Conservation (phyloP, 305 asterid genomes). For the Fraxinus latifolia region DNA sequence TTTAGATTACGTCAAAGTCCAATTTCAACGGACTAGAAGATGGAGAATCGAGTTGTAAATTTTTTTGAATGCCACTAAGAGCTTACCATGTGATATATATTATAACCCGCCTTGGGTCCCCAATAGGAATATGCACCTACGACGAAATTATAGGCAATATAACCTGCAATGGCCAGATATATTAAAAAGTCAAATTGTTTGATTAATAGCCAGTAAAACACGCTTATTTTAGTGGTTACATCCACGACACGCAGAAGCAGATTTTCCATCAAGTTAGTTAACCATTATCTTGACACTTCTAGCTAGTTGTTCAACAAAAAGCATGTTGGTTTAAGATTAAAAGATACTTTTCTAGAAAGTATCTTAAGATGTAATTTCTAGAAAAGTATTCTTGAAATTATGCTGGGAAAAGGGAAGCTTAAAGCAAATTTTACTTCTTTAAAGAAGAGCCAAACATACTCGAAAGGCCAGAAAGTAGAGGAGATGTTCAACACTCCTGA, state of each 20-base stretch:
- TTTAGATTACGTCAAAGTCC: neutral
- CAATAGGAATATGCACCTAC: slow-evolving; percentile 95
- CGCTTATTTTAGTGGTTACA: neutral
- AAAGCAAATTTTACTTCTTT: neutral
- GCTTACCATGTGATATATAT: slow-evolving; percentile 86
- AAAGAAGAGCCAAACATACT: neutral
- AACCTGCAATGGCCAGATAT: slow-evolving; percentile 55
- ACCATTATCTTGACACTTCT: slow-evolving; percentile 13
- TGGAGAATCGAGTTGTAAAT: neutral
- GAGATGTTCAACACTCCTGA: neutral
- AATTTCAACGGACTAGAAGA: neutral
- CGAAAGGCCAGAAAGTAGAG: neutral
- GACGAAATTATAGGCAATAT: slow-evolving; percentile 88
- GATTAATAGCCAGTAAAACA: neutral
- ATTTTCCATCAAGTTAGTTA: neutral
- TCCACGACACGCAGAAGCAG: neutral
- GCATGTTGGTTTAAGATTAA: neutral
- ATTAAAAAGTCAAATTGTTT: slow-evolving; percentile 9
- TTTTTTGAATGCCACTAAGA: slow-evolving; percentile 10
- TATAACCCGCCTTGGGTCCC: slow-evolving; percentile 99
- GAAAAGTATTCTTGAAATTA: neutral
- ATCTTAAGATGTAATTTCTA: neutral
- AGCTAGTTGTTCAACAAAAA: neutral
- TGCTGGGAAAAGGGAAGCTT: neutral
- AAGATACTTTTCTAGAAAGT: neutral